Conservation (phyloP, 2,329 filamentous ascomycete species). For the Paraphoma chrysanthemicola region DNA sequence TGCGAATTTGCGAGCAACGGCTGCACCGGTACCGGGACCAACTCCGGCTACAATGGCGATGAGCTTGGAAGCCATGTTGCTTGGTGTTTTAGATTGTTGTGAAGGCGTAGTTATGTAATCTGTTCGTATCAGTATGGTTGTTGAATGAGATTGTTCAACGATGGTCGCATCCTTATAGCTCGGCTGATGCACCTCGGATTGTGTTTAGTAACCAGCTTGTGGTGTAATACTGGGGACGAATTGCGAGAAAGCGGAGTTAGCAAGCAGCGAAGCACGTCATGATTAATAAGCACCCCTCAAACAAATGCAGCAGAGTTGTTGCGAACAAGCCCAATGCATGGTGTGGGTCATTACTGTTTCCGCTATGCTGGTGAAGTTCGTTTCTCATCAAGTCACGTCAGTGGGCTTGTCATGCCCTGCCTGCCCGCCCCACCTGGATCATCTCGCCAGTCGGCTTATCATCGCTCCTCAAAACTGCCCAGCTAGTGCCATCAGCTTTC, state of each 20-base stretch:
- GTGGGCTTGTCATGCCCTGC: slow-evolving; percentile 28
- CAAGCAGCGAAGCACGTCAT: slow-evolving; percentile 27
- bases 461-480: slow-evolving; percentile 84
- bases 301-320: not conserved
- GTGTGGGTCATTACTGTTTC: not conserved
- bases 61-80: slow-evolving; percentile 56
- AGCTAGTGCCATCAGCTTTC: slow-evolving; percentile 77
- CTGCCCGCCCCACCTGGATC: slow-evolving; percentile 86
- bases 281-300: slow-evolving; percentile 30
- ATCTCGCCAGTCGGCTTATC: slow-evolving; percentile 79
- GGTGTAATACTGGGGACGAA: slow-evolving; percentile 27
- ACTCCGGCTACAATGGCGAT: slow-evolving; percentile 75
- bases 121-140: not conserved
- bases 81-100: not conserved
- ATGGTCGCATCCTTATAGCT: not conserved
- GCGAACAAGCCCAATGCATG: not conserved
- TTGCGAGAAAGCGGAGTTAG: slow-evolving; percentile 31
- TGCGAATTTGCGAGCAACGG: slow-evolving; percentile 67
- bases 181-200: not conserved
- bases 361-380: slow-evolving; percentile 7
- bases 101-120: not conserved
- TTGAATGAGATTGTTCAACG: not conserved
- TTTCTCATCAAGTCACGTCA: slow-evolving; percentile 5
- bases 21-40: slow-evolving; percentile 73
- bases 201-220: slow-evolving; percentile 33